Base-by-base conservation (phyloP, 129 eudicot genomes). In the Sambucus nigra region DNA sequence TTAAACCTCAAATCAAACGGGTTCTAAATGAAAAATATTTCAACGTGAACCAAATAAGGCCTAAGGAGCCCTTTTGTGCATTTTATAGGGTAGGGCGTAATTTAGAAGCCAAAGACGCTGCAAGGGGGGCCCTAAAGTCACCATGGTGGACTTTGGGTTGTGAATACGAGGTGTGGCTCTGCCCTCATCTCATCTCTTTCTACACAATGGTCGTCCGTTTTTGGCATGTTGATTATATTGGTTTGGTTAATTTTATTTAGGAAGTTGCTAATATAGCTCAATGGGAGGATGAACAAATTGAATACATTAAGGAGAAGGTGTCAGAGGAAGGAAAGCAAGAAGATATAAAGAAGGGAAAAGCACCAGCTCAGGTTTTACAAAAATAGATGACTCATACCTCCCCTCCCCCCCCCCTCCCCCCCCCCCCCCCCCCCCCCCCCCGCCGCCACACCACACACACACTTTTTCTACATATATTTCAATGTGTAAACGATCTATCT, bases 81-180 rank as follows among this genome's bases (percentile, higher is more conserved):
- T 53, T 50, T 15, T 45, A 25, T 63, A 92, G 99, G 81, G 99
- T 92, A 59, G 99, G 99, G 40, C 91, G 91, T 51, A 73, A 48
- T 26, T 6, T 68, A 58, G 99, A 92, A 86, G 96, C 99, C 44
- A 92, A 92, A 77, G 96, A 92, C 75, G 82, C 91, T 66, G 99
- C 99, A 25, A 80, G 99, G 57, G 96, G 79, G 42, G 99, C 99
- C 31, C 55, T 92, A 39, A 92, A 92, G 65, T 92, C 99, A 53
- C 99, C 99, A 53, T 92, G 99, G 99, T 92, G 99, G 99, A 92
- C 99, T 42, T 68, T 92, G 75, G 99, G 99, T 51, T 92, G 99
- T 59, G 66, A 73, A 58, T 92, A 92, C 63, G 80, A 86, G 89
- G 99, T 77, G 29, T n/a, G 33, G 53, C 47, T 9, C 50, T 13